Conservation (phyloP, 2,329 filamentous ascomycete species). For the Diaporthe vexans region DNA sequence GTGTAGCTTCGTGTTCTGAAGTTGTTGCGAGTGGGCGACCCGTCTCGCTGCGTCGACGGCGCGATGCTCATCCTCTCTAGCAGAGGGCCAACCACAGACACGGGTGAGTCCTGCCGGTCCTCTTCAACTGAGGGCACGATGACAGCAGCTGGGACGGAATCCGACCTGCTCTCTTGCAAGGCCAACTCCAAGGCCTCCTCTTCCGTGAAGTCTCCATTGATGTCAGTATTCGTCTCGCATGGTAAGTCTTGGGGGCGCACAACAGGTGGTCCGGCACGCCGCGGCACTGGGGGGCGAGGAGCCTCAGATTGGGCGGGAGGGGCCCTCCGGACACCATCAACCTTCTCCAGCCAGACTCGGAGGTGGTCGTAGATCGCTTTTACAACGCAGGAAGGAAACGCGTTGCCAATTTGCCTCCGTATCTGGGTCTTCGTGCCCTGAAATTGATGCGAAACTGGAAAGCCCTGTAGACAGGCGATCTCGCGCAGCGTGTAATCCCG, state of each 20-base stretch:
- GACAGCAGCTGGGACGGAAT: no score
- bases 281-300: neutral
- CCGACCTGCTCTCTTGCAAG: slow-evolving; percentile 11
- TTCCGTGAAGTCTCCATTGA: slow-evolving; percentile 62
- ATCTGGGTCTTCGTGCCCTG: slow-evolving; percentile 52
- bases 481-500: slow-evolving; percentile 77
- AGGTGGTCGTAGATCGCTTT: slow-evolving; percentile 63
- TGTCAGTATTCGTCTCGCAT: neutral
- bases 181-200: slow-evolving; percentile 20
- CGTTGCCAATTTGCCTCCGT: slow-evolving; percentile 82
- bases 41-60: neutral
- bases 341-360: slow-evolving; percentile 58
- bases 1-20: slow-evolving; percentile 2
- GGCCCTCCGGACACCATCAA: slow-evolving; percentile 54
- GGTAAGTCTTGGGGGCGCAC: slow-evolving; percentile 37
- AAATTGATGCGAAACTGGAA: slow-evolving; percentile 74
- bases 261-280: no score
- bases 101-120: neutral
- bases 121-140: slow-evolving; percentile 12
- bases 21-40: no score
- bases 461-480: slow-evolving; percentile 78
- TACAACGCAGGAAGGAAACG: slow-evolving; percentile 75
- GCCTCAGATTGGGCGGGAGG: neutral
- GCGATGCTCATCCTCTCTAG: slow-evolving; percentile 30
- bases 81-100: neutral